A percentile compares a stretch with the other conserved stretches of the same genome.
phyloP scores from a whole-genome alignment of 2,329 filamentous ascomycete genomes.

The Periconia digitata region DNA sequence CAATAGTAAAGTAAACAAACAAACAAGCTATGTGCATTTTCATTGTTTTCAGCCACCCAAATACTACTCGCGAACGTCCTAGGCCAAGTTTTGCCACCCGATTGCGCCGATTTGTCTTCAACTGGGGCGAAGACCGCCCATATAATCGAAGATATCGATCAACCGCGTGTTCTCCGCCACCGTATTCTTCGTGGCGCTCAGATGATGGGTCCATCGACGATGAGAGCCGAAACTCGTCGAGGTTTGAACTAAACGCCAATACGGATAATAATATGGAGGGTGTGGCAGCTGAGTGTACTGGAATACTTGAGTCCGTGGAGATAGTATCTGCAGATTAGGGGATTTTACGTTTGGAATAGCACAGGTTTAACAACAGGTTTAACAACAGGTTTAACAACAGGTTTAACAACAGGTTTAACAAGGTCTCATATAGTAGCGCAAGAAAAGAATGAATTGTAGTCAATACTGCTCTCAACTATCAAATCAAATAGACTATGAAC shows the following conservation, averaged over 20 bases:
- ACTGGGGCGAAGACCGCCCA: not conserved
- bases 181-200: not conserved
- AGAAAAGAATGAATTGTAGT: no score
- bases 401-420: no score
- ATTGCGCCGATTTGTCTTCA: not conserved
- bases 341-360: no score
- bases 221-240: not conserved
- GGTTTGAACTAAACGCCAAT: not conserved
- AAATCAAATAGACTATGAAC: no score
- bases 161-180: not conserved
- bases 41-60: not conserved
- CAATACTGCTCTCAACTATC: no score
- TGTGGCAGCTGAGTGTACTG: not conserved
- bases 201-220: not conserved
- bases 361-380: no score
- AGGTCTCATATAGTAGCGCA: no score
- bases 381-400: no score
- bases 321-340: not conserved
- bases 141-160: not conserved
- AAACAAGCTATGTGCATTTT: not conserved
- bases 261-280: not conserved
- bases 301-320: not conserved
- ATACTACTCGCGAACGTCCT: not conserved
- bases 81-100: not conserved
- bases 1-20: no score